These are phyloP conservation scores for Ophiocordyceps robertsii DNA, from an alignment of 2,329 filamentous ascomycete species.

Conservation along the genomic window DNA sequence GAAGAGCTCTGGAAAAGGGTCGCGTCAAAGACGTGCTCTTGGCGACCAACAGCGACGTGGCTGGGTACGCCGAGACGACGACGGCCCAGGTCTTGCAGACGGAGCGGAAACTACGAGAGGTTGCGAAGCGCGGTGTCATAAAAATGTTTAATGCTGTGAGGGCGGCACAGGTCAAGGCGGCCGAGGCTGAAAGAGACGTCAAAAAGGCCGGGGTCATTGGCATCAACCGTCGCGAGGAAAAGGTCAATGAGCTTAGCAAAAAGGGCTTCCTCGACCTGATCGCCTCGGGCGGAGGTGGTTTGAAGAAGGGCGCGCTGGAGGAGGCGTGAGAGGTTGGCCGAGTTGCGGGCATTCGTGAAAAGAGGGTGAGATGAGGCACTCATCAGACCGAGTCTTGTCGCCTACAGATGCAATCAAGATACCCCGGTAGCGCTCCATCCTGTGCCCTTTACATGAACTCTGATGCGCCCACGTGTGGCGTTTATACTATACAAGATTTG, in stretches of 20 bases:
- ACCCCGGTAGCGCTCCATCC: slow-evolving; percentile 1
- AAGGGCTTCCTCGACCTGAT: slow-evolving; percentile 93
- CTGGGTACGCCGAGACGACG: slow-evolving; percentile 28
- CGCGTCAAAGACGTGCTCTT: slow-evolving; percentile 76
- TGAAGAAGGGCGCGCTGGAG: slow-evolving; percentile 46
- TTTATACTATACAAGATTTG: slow-evolving; percentile 1
- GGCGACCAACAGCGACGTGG: slow-evolving; percentile 39
- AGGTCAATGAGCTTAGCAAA: slow-evolving; percentile 90
- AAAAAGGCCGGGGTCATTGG: slow-evolving; percentile 66
- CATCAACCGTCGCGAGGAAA: slow-evolving; percentile 68
- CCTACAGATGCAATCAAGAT: slow-evolving; percentile 5
- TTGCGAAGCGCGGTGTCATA: slow-evolving; percentile 84
- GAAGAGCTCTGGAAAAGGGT: slow-evolving; percentile 68
- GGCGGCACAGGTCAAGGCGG: slow-evolving; percentile 79
- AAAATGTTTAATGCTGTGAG: slow-evolving; percentile 94
- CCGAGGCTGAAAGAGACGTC: slow-evolving; percentile 58
- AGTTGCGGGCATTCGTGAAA: slow-evolving; percentile 4
- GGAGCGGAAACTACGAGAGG: slow-evolving; percentile 73
- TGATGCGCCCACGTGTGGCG: background rate
- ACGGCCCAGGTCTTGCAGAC: slow-evolving; percentile 48
- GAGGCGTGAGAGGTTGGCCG: slow-evolving; percentile 24
- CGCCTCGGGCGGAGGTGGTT: slow-evolving; percentile 43
- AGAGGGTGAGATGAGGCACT: slow-evolving; percentile 5
- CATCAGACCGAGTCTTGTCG: slow-evolving; percentile 1
- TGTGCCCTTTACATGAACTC: background rate